phyloP scores from a whole-genome alignment of 257 asterid species.

The Solanum virginianum region DNA sequence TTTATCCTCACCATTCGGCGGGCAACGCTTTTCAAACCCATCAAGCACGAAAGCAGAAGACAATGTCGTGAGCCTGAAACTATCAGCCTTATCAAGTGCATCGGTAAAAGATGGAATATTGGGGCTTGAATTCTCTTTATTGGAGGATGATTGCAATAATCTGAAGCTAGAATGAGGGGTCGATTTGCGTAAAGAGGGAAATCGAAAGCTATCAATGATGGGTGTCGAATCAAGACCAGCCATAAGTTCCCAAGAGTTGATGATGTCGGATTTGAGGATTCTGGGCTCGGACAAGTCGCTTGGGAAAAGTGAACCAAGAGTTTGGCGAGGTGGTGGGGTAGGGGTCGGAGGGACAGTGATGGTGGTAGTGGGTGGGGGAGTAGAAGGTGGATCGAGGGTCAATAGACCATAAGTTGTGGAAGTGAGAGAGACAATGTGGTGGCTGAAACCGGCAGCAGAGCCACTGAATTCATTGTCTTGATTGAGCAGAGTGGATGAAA shows the following conservation, averaged over 20 bases:
- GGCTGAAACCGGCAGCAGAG: conserved; percentile 55
- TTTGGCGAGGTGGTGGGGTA: conserved; percentile 50
- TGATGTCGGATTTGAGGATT: conserved; percentile 34
- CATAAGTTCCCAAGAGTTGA: conserved; percentile 92
- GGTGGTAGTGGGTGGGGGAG: conserved; percentile 1
- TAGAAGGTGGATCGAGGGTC: conserved; percentile 49
- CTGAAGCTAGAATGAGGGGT: conserved; percentile 32
- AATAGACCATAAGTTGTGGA: conserved; percentile 89
- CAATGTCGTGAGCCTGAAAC: background rate
- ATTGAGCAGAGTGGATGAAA: conserved; percentile 65
- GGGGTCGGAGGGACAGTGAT: conserved; percentile 20
- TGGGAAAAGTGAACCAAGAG: conserved; percentile 57
- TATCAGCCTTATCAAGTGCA: conserved; percentile 12
- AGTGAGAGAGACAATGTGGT: conserved; percentile 94
- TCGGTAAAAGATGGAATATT: background rate
- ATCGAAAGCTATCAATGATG: conserved; percentile 35
- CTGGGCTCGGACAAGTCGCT: conserved; percentile 41
- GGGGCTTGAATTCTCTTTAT: conserved; percentile 21
- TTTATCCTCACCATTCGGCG: conserved; percentile 65
- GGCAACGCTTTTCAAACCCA: conserved; percentile 40
- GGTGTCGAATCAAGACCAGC: conserved; percentile 54
- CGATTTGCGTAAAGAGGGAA: conserved; percentile 11
- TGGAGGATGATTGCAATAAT: background rate
- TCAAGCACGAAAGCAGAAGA: conserved; percentile 7
- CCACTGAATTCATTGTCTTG: conserved; percentile 68